Evolutionary conservation across 148 eudicot genomes (phyloP).

Genomic region (Dianthus caryophyllus): DNA sequence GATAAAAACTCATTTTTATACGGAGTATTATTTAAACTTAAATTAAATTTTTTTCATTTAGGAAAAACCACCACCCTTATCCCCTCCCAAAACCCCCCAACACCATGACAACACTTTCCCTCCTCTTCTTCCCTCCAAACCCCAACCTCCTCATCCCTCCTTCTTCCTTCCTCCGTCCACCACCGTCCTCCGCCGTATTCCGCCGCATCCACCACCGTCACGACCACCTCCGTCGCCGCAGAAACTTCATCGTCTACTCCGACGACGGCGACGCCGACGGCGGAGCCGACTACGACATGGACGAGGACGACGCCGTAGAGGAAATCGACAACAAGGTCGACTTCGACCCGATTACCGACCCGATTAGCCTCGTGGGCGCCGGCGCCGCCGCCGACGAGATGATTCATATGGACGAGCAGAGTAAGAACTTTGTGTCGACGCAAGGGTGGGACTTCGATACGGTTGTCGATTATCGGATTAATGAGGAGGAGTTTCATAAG

Average conservation of each 20-base stretch:
- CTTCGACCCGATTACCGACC: constrained; percentile 69
- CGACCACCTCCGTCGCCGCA: constrained; percentile 12
- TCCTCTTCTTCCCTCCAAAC: constrained; percentile 34
- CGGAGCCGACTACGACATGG: constrained; percentile 65
- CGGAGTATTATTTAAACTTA: no score
- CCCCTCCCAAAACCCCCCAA: constrained; percentile 23
- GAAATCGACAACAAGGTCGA: constrained; percentile 82
- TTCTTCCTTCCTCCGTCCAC: constrained; percentile 19
- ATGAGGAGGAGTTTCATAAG: constrained; percentile 94
- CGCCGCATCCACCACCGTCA: constrained; percentile 5
- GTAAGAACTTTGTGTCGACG: constrained; percentile 62
- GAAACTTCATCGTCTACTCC: constrained; percentile 47
- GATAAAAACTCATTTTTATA: no score
- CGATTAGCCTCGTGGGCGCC: constrained; percentile 20
- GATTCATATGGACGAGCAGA: constrained; percentile 42
- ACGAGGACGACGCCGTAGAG: constrained; percentile 70
- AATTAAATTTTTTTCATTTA: no score
- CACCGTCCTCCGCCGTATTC: constrained; percentile 25
- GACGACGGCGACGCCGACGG: constrained; percentile 64
- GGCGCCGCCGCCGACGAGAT: constrained; percentile 25
- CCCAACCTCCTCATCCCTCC: constrained; percentile 13
- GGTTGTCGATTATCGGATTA: constrained; percentile 71
- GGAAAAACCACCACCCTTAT: no score
- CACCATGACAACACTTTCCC: constrained; percentile 24
- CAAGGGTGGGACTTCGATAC: constrained; percentile 73